phyloP scores from a whole-genome alignment of 192 early-diverging fungal species.

The Martensiomyces pterosporus region DNA sequence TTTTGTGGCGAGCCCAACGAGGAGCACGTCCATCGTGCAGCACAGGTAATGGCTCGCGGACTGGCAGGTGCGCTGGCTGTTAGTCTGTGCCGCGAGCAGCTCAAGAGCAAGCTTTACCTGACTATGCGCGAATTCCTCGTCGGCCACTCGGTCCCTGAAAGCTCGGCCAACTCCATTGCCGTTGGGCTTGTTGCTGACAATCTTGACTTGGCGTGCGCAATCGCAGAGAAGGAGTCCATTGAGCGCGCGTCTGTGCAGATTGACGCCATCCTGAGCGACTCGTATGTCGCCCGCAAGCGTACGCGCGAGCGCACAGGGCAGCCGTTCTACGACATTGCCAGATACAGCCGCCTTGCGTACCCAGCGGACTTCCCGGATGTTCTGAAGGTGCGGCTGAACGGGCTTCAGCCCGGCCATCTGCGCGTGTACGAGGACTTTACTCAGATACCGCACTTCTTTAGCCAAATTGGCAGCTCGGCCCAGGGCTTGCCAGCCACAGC shows the following conservation, averaged over 20 bases:
- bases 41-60: conserved; percentile 93
- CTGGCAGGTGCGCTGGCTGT: conserved; percentile 83
- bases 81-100: conserved; percentile 89
- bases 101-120: conserved; percentile 73
- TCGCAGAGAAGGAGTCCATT: conserved; percentile 93
- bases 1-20: conserved; percentile 95
- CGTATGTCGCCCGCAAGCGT: conserved; percentile 74
- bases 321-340: conserved; percentile 85
- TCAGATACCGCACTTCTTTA: conserved; percentile 58
- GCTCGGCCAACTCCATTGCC: conserved; percentile 74
- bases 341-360: conserved; percentile 73
- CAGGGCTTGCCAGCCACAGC: conserved; percentile 7
- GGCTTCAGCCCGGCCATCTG: conserved; percentile 71
- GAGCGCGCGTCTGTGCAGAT: conserved; percentile 95
- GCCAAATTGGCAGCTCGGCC: conserved; percentile 41
- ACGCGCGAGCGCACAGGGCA: conserved; percentile 86
- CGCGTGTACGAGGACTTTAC: conserved; percentile 86
- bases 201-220: conserved; percentile 87
- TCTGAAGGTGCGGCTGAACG: conserved; percentile 78
- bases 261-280: conserved; percentile 69
- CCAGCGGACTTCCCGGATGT: conserved; percentile 82
- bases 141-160: conserved; percentile 38
- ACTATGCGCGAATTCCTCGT: conserved; percentile 48
- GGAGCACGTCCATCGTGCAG: conserved; percentile 87
- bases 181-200: conserved; percentile 87